Conservation (phyloP, 495 filamentous ascomycete species). For the Aspergillus homomorphus region DNA sequence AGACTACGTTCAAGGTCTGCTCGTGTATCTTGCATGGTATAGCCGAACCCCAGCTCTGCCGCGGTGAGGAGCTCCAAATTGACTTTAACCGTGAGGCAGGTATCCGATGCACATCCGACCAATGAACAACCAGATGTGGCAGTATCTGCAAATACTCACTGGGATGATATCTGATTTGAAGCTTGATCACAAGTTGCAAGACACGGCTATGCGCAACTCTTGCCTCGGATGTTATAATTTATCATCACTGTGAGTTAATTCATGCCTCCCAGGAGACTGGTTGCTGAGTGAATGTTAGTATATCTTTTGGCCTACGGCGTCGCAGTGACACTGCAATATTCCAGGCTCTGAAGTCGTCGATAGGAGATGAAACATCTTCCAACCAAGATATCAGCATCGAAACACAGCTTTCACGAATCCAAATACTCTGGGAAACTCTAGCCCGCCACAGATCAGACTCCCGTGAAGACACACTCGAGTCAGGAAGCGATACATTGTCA, state of each 20-base stretch:
- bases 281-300: neutral
- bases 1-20: slow-evolving; percentile 1
- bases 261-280: neutral
- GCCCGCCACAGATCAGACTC: too few relatives aligned
- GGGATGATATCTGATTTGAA: neutral
- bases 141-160: neutral
- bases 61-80: too few relatives aligned
- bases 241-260: neutral
- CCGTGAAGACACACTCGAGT: too few relatives aligned
- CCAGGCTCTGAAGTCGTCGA: neutral
- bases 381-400: neutral
- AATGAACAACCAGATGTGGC: neutral
- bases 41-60: neutral
- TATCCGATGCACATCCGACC: neutral
- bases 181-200: neutral
- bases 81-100: neutral
- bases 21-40: slow-evolving; percentile 3
- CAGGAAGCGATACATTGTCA: too few relatives aligned
- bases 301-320: neutral
- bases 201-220: neutral
- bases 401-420: too few relatives aligned
- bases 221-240: neutral
- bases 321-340: neutral
- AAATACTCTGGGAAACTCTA: too few relatives aligned
- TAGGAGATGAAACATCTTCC: neutral